These are phyloP conservation scores for Trifolium fragiferum DNA, from an alignment of 306 rosid genomes.

Conservation along the genomic window DNA sequence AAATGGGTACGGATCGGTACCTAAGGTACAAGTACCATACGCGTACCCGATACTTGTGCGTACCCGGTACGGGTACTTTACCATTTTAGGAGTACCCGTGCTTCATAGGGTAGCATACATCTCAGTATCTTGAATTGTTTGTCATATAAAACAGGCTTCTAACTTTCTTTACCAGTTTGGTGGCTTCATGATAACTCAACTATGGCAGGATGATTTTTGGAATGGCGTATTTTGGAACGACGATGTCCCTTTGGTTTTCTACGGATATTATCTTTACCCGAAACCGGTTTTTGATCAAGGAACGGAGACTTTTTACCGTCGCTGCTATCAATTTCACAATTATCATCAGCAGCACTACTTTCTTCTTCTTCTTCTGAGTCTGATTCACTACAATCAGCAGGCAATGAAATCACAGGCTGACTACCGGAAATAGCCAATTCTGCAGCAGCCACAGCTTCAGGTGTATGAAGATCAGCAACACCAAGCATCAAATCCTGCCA, in stretches of 20 bases:
- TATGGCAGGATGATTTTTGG: slow-evolving; percentile 61
- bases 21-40: too few relatives aligned
- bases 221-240: slow-evolving; percentile 53
- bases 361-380: slow-evolving; percentile 68
- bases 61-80: too few relatives aligned
- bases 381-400: slow-evolving; percentile 48
- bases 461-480: slow-evolving; percentile 85
- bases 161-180: too few relatives aligned
- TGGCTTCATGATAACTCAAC: slow-evolving; percentile 56
- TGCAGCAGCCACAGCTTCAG: slow-evolving; percentile 92
- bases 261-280: slow-evolving; percentile 26
- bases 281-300: slow-evolving; percentile 34
- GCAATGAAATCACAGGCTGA: slow-evolving; percentile 60
- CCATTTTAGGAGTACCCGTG: too few relatives aligned
- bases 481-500: slow-evolving; percentile 89
- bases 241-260: slow-evolving; percentile 41
- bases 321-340: slow-evolving; percentile 19
- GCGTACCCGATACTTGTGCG: too few relatives aligned
- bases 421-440: slow-evolving; percentile 69
- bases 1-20: too few relatives aligned
- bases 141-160: too few relatives aligned
- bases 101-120: too few relatives aligned
- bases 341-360: slow-evolving; percentile 45
- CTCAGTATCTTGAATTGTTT: too few relatives aligned
- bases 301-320: too few relatives aligned